Evolutionary conservation across 805 yeast species (phyloP), one percentile per base, ranked within the genome.

Genomic region (Vanderwaltozyma verrucispora): DNA sequence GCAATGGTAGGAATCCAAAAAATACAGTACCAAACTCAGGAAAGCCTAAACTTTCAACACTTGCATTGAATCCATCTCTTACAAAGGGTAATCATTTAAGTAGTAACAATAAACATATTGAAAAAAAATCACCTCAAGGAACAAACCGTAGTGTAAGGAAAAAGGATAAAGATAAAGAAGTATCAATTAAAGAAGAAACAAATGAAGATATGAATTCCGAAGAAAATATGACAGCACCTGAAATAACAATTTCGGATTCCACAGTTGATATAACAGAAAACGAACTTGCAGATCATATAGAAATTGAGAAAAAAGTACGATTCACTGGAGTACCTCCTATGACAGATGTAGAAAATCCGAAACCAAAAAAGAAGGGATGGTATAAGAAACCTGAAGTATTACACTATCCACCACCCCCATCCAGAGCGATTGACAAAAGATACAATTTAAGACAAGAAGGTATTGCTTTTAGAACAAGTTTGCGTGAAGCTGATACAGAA

Each of bases 321-420:
- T 60, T 60, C 39, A 38, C 46, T 4, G 64, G 64, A 11, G 65
- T 60, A 1, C 60, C 64, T 4, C 63, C 65, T 7, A 50, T 58
- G 51, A 40, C 51, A 1, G 46, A 42, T 2, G 47, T 50, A 14
- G 64, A 59, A 36, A 48, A 56, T 14, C 50, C 53, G 3, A 43
- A 38, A 27, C 63, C 64, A 2, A 57, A 53, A 20, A 56, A 50
- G 33, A 49, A 49, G 32, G 63, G 64, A 1, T 60, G 64, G 64
- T 59, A 58, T 39, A 56, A 54, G 35, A 60, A 60, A 25, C 64
- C 64, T 0, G 54, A 59, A 5, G 54, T 55, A 4, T 35, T 60
- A 13, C 58, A 56, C 35, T 59, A 59, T 33, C 59, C 62, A 1
- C 56, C 62, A 24, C 40, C 40, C 4, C 24, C 39, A 18, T 6